These are phyloP conservation scores for Carpinus viminea DNA, from an alignment of 306 rosid species.

Conservation along the genomic window DNA sequence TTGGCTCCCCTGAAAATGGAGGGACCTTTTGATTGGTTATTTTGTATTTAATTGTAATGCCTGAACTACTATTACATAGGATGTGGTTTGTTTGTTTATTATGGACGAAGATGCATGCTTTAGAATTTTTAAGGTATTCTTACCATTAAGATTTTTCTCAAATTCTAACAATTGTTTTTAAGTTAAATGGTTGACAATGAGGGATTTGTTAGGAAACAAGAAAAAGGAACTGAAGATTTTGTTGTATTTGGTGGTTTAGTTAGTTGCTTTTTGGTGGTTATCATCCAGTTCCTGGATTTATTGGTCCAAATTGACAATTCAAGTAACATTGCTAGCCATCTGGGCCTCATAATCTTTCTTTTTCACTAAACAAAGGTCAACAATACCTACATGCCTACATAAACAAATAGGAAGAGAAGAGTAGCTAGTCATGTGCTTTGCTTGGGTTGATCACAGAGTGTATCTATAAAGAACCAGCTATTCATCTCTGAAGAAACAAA, in stretches of 20 bases:
- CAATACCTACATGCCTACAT: not conserved
- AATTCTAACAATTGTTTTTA: too few species aligned
- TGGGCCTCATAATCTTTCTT: not conserved
- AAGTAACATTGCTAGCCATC: not conserved
- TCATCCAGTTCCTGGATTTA: conserved; percentile 2
- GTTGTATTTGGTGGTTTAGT: conserved; percentile 20
- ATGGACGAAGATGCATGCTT: too few species aligned
- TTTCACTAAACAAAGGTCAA: not conserved
- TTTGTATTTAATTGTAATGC: too few species aligned
- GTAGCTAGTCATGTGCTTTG: conserved; percentile 1
- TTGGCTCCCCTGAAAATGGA: too few species aligned
- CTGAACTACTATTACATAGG: too few species aligned
- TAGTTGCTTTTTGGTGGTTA: conserved; percentile 19
- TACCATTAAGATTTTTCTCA: too few species aligned
- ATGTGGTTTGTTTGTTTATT: too few species aligned
- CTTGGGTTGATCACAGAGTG: not conserved
- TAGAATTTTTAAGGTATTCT: too few species aligned
- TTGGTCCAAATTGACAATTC: not conserved
- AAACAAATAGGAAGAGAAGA: not conserved
- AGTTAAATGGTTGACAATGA: not conserved
- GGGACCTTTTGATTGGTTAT: too few species aligned
- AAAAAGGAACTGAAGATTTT: conserved; percentile 2
- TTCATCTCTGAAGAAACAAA: not conserved
- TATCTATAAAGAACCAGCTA: not conserved
- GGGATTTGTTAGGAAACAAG: conserved; percentile 21